Conservation (phyloP, 2,329 filamentous ascomycete species). For the Cercospora zeina region DNA sequence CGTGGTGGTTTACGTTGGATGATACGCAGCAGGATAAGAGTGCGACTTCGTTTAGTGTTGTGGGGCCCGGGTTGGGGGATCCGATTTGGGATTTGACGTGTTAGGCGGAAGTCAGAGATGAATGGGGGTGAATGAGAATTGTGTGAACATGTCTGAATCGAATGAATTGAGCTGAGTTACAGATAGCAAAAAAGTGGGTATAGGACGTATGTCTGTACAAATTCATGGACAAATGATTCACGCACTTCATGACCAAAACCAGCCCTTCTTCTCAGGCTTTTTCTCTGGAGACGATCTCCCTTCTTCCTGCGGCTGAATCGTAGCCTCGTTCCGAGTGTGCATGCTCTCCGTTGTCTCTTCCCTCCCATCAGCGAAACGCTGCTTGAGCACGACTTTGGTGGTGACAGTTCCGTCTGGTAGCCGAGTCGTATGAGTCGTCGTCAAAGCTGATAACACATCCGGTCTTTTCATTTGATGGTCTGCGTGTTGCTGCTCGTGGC, state of each 20-base stretch:
- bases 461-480: slow-evolving; percentile 10
- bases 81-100: slow-evolving; percentile 26
- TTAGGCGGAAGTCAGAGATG: not conserved
- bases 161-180: not conserved
- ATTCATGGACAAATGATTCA: not conserved
- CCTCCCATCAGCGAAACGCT: slow-evolving; percentile 60
- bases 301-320: slow-evolving; percentile 1
- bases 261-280: slow-evolving; percentile 31
- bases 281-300: slow-evolving; percentile 10
- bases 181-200: not conserved
- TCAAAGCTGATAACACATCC: slow-evolving; percentile 56
- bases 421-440: slow-evolving; percentile 57
- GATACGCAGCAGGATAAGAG: slow-evolving; percentile 3
- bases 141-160: not conserved
- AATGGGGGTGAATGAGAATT: too few relatives aligned
- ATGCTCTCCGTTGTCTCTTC: slow-evolving; percentile 60
- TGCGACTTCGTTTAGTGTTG: slow-evolving; percentile 26
- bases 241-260: slow-evolving; percentile 42
- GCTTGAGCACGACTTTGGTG: slow-evolving; percentile 59
- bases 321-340: slow-evolving; percentile 42
- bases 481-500: slow-evolving; percentile 15
- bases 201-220: not conserved
- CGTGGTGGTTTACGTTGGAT: slow-evolving; percentile 62
- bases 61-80: slow-evolving; percentile 42
- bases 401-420: slow-evolving; percentile 59